Conservation (phyloP, 305 asterid genomes). For the Fraxinus baroniana region DNA sequence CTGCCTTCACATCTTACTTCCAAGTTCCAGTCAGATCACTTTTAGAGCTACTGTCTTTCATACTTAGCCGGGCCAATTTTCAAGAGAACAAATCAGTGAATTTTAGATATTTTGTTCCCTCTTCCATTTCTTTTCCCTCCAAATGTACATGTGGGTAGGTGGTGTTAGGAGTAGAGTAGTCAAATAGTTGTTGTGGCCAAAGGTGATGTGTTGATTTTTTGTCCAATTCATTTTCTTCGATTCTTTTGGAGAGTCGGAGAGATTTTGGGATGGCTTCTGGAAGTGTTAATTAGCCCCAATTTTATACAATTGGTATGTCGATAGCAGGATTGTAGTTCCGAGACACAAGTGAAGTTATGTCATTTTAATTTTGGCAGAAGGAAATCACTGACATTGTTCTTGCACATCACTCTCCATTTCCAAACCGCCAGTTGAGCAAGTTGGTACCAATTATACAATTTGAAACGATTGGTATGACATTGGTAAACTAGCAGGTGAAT, state of each 20-base stretch:
- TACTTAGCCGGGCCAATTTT: slow-evolving; percentile 19
- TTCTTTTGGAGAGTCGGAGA: slow-evolving; percentile 4
- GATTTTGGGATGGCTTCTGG: slow-evolving; percentile 9
- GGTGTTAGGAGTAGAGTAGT: slow-evolving; percentile 13
- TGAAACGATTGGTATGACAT: background rate
- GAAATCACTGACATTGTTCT: background rate
- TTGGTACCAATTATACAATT: background rate
- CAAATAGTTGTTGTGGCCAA: slow-evolving; percentile 14
- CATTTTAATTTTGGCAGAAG: background rate
- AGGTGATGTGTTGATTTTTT: slow-evolving; percentile 16
- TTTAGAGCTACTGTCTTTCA: slow-evolving; percentile 22
- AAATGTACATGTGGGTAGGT: slow-evolving; percentile 33
- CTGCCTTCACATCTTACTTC: slow-evolving; percentile 32
- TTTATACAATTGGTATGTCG: slow-evolving; percentile 9
- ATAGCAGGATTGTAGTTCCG: background rate
- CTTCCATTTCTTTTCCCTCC: slow-evolving; percentile 1
- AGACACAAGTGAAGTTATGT: background rate
- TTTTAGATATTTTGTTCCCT: background rate
- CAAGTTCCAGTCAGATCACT: slow-evolving; percentile 26
- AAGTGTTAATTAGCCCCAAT: background rate
- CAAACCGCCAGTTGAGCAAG: background rate
- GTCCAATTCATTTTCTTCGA: slow-evolving; percentile 14
- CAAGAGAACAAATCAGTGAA: background rate
- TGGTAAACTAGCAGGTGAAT: background rate
- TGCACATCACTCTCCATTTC: background rate